Percentiles rank a stretch among this genome's conserved stretches.
These are phyloP conservation scores for Venturiaceae sp. DNA, from an alignment of 2,329 filamentous ascomycete genomes.

Conservation along the genomic window DNA sequence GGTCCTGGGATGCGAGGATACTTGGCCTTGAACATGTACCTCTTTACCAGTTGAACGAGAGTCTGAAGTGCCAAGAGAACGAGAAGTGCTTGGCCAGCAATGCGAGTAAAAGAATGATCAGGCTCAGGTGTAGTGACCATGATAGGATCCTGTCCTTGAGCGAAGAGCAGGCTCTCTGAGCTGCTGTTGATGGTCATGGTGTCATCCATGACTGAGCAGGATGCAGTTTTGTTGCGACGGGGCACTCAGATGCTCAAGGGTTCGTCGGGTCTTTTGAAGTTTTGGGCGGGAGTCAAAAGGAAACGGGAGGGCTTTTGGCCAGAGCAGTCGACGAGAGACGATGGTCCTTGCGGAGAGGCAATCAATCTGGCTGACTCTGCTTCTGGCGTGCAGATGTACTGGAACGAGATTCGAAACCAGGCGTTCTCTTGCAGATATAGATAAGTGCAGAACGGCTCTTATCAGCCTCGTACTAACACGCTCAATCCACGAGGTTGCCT, in stretches of 20 bases:
- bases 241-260: neutral
- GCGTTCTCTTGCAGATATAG: neutral
- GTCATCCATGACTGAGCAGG: neutral
- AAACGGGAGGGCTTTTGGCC: neutral
- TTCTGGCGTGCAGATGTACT: neutral
- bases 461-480: neutral
- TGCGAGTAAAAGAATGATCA: neutral
- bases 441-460: neutral
- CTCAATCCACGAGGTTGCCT: neutral
- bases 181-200: neutral
- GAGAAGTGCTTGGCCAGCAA: neutral
- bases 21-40: neutral
- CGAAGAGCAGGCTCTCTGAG: neutral
- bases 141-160: neutral
- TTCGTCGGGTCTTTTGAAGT: neutral
- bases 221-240: neutral
- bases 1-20: slow-evolving; percentile 26
- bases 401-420: neutral
- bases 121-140: neutral
- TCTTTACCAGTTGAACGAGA: neutral
- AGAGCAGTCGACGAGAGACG: neutral
- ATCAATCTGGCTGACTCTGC: neutral
- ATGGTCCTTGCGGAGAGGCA: neutral
- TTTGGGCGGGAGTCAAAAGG: neutral
- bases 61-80: neutral